Percentiles rank a stretch among this genome's conserved stretches.
These are phyloP conservation scores for Circinella umbellata DNA, from an alignment of 371 early-diverging fungal genomes.

Conservation along the genomic window DNA sequence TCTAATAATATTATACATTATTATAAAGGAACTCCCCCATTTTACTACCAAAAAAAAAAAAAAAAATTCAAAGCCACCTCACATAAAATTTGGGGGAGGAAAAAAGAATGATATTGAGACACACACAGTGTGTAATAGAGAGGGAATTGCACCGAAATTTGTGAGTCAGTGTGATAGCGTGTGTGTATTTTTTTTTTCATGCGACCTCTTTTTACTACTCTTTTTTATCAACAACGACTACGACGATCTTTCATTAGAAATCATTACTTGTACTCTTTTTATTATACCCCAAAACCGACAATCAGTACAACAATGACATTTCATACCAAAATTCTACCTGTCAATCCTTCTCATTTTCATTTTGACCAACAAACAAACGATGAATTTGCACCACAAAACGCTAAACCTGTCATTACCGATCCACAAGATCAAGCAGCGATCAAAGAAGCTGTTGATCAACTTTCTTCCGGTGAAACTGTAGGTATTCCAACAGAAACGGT, in stretches of 20 bases:
- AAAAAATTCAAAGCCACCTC: background rate
- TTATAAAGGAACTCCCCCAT: too few relatives aligned
- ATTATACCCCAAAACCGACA: slow-evolving; percentile 7
- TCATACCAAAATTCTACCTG: slow-evolving; percentile 18
- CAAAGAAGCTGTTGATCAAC: slow-evolving; percentile 49
- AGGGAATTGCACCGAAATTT: too few relatives aligned
- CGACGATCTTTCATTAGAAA: background rate
- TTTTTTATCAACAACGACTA: background rate
- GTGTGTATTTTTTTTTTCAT: background rate
- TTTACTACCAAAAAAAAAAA: too few relatives aligned
- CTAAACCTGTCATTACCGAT: slow-evolving; percentile 28
- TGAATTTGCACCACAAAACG: slow-evolving; percentile 18
- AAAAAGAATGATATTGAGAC: too few relatives aligned
- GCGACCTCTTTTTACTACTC: background rate
- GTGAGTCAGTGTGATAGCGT: background rate
- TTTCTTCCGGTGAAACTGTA: slow-evolving; percentile 66
- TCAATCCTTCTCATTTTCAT: slow-evolving; percentile 18
- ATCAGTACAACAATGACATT: background rate
- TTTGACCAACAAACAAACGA: slow-evolving; percentile 7
- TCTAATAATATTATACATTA: too few relatives aligned
- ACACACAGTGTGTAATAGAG: too few relatives aligned
- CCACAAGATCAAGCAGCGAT: slow-evolving; percentile 36
- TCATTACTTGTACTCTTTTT: background rate
- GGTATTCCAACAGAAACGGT: slow-evolving; percentile 99
- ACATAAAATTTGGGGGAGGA: background rate